phyloP scores from a whole-genome alignment of 768 basidiomycete genomes.

The Gymnopilus dilepis region DNA sequence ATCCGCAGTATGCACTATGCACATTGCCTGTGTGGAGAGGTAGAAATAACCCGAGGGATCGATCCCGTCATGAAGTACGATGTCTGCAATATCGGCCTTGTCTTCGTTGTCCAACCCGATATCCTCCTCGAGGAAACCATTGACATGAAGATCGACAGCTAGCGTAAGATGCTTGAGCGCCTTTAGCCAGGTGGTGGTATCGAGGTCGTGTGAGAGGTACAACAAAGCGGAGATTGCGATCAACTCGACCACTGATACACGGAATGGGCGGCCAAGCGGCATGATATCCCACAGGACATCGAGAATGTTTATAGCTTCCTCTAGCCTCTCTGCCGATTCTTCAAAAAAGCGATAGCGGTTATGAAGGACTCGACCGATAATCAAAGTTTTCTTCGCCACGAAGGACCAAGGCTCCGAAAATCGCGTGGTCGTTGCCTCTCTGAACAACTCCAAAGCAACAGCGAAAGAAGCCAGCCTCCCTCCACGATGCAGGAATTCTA shows the following conservation, averaged over 20 bases:
- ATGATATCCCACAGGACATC: conserved; percentile 10
- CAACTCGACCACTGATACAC: conserved; percentile 14
- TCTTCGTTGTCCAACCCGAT: not conserved
- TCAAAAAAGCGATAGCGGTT: conserved; percentile 12
- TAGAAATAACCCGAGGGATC: not conserved
- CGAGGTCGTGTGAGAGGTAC: conserved; percentile 4
- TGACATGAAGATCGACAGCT: conserved; percentile 8
- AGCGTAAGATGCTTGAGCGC: conserved; percentile 3
- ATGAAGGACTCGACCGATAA: conserved; percentile 16
- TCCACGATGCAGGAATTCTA: conserved; percentile 3
- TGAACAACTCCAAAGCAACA: conserved; percentile 16
- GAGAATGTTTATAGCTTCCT: not conserved
- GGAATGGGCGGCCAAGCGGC: conserved; percentile 8
- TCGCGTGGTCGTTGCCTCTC: conserved; percentile 7
- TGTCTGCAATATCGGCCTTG: not conserved
- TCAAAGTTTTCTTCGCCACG: conserved; percentile 8
- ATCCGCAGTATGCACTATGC: conserved; percentile 14
- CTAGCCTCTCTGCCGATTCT: conserved; percentile 5
- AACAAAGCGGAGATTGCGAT: conserved; percentile 6
- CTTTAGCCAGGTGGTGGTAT: conserved; percentile 4
- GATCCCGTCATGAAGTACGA: conserved; percentile 1
- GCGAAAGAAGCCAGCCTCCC: not conserved
- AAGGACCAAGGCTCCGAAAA: not conserved
- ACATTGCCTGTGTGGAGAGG: conserved; percentile 11
- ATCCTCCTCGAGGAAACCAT: not conserved